phyloP scores from a whole-genome alignment of 1,284 basidiomycete genomes.

The Apiotrichum mycotoxinovorans region DNA sequence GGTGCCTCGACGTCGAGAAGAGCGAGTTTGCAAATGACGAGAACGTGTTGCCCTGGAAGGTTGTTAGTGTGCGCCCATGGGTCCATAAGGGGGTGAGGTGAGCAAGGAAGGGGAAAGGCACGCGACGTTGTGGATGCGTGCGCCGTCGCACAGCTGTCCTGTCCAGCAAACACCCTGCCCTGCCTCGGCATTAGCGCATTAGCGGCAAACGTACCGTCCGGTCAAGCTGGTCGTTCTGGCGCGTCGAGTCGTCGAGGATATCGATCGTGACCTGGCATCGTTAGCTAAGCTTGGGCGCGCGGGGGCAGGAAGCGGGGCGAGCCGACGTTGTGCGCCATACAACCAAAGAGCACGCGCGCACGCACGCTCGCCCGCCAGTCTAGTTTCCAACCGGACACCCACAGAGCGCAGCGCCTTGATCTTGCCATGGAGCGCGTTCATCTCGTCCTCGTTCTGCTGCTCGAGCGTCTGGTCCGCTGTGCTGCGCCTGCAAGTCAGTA shows the following conservation, averaged over 20 bases:
- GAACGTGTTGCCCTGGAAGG: conserved; percentile 40
- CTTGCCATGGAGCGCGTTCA: conserved; percentile 47
- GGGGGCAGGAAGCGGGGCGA: too few relatives aligned
- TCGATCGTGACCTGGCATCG: conserved; percentile 46
- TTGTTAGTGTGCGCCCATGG: not conserved
- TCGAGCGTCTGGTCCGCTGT: conserved; percentile 49
- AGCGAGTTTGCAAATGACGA: conserved; percentile 44
- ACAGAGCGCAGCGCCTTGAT: conserved; percentile 47
- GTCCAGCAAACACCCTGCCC: too few relatives aligned
- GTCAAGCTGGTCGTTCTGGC: conserved; percentile 48
- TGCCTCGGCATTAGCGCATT: too few relatives aligned
- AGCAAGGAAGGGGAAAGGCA: not conserved
- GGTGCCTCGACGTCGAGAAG: conserved; percentile 46
- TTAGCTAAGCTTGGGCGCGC: not conserved
- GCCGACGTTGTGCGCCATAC: too few relatives aligned
- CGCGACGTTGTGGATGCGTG: too few relatives aligned
- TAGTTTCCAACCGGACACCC: conserved; percentile 19
- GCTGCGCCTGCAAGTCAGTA: conserved; percentile 22
- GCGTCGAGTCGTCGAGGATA: conserved; percentile 45
- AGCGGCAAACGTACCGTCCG: conserved; percentile 37
- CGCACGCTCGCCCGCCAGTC: not conserved
- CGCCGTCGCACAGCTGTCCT: too few relatives aligned
- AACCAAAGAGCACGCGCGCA: not conserved
- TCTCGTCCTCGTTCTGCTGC: conserved; percentile 50
- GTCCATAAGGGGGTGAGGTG: not conserved